Evolutionary conservation across 805 yeast genomes (phyloP).

Genomic region (Diddensiella caesifluorescens): DNA sequence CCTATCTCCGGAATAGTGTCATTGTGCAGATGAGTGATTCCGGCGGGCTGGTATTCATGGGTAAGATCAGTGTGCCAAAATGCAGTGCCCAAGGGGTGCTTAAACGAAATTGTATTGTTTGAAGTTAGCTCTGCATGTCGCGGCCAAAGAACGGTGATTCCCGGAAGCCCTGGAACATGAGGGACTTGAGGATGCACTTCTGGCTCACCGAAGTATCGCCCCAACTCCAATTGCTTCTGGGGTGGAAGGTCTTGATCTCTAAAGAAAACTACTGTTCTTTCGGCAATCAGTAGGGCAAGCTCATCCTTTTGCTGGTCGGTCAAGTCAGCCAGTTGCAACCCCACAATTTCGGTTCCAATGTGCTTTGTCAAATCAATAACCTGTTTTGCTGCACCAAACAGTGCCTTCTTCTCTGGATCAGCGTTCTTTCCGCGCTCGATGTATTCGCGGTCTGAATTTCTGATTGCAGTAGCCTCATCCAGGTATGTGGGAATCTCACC

Average conservation of each 20-base stretch:
- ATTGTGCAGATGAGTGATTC: slow-evolving; percentile 48
- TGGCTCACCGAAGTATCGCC: slow-evolving; percentile 43
- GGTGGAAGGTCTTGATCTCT: slow-evolving; percentile 43
- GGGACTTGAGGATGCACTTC: slow-evolving; percentile 33
- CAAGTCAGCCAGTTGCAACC: slow-evolving; percentile 41
- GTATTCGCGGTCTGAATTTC: slow-evolving; percentile 34
- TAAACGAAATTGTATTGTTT: slow-evolving; percentile 14
- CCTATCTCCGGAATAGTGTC: slow-evolving; percentile 46
- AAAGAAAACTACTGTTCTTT: slow-evolving; percentile 49
- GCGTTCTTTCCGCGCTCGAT: slow-evolving; percentile 36
- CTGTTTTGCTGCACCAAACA: slow-evolving; percentile 39
- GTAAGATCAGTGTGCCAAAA: slow-evolving; percentile 52
- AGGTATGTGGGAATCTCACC: slow-evolving; percentile 34
- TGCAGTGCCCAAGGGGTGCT: slow-evolving; percentile 27
- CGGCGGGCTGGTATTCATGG: slow-evolving; percentile 54
- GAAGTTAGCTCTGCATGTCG: slow-evolving; percentile 33
- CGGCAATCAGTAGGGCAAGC: slow-evolving; percentile 43
- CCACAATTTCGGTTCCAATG: slow-evolving; percentile 47
- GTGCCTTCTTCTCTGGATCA: slow-evolving; percentile 36
- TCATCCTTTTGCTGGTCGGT: slow-evolving; percentile 43
- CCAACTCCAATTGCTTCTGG: slow-evolving; percentile 40
- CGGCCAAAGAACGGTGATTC: slow-evolving; percentile 21
- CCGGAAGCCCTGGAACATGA: slow-evolving; percentile 33
- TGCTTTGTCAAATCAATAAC: slow-evolving; percentile 42
- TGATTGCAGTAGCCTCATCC: slow-evolving; percentile 37